Base-by-base conservation (phyloP, 2,329 filamentous ascomycete species). In the Ramularia collo-cygni region DNA sequence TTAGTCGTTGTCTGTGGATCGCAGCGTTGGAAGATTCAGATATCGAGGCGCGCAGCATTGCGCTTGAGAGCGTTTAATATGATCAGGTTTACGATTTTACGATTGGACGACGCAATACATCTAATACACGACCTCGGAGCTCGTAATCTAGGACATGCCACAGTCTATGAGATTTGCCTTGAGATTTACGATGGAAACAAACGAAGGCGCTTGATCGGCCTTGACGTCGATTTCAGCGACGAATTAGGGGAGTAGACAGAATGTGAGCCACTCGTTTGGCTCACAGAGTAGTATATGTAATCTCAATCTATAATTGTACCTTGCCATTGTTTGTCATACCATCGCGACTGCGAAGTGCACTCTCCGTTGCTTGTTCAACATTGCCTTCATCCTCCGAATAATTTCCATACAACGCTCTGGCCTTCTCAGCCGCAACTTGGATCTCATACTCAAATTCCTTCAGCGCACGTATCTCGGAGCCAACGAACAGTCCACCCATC, bases 401-500 rank as follows among this genome's bases (percentile, higher is more conserved):
- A 16, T 8, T 9, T 24, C 29, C 38, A 28, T 28, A 18, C 15
- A 32, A 16, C 21, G 19, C 44, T 35, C 44, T 43, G 15, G 61
- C 62, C 31, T 44, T 47, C 18, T 49, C 44, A 46, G 61, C 79
- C 9, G 82, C 81, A 58, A 84, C 89, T 36, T 68, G 69, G 17
- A 96, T 81, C 64, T 98, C 92, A 84, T 87, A 95, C 60, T 92
- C 79, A 65, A 96, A 96, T 67, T 98, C 92, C 55, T 79, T 81
- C 39, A 98, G 67, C 3, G 83, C 81, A 43, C 87, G 75, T 43
- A 95, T 65, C 66, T 98, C 92, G 45, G 79, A 80, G 8, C 83
- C 81, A 43, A 95, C 82, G 61, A 98, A 98, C 35, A 96, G 63
- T 0, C 92, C 74, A 0, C 88, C 84, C 60, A 96, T 85, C 28